Percentiles rank a stretch among this genome's conserved stretches.
These are phyloP conservation scores for Schrenkiella parvula DNA, from an alignment of 345 rosid species.

Conservation along the genomic window DNA sequence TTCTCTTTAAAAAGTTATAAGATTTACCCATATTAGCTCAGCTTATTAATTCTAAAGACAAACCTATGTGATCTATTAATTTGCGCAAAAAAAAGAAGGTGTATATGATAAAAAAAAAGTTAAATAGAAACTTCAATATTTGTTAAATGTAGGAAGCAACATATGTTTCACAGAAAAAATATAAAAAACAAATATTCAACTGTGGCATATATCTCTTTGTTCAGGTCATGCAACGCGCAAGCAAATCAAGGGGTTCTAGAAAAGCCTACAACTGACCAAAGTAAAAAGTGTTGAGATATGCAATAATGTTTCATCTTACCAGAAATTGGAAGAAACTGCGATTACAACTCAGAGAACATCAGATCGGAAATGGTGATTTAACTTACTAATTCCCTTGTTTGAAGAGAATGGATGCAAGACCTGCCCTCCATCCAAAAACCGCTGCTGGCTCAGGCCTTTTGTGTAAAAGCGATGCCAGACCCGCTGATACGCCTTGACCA, in stretches of 20 bases:
- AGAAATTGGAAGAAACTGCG: background rate
- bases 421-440: constrained; percentile 62
- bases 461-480: constrained; percentile 51
- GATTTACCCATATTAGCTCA: background rate
- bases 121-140: background rate
- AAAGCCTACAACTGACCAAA: constrained; percentile 20
- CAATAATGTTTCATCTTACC: background rate
- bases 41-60: background rate
- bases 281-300: background rate
- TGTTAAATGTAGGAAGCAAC: background rate
- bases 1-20: background rate
- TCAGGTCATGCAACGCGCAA: constrained; percentile 1
- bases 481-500: constrained; percentile 33
- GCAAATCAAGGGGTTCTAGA: background rate
- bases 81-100: background rate
- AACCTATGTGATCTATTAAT: background rate
- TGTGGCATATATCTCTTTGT: constrained; percentile 5
- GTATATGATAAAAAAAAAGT: background rate
- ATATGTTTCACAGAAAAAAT: background rate
- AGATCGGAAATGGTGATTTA: background rate
- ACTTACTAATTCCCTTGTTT: constrained; percentile 48
- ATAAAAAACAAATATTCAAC: background rate
- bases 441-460: constrained; percentile 51
- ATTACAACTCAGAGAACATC: background rate
- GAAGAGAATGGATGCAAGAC: constrained; percentile 68